phyloP scores from a whole-genome alignment of 352 stramenopile species.

The Phytophthora agathidicida region DNA sequence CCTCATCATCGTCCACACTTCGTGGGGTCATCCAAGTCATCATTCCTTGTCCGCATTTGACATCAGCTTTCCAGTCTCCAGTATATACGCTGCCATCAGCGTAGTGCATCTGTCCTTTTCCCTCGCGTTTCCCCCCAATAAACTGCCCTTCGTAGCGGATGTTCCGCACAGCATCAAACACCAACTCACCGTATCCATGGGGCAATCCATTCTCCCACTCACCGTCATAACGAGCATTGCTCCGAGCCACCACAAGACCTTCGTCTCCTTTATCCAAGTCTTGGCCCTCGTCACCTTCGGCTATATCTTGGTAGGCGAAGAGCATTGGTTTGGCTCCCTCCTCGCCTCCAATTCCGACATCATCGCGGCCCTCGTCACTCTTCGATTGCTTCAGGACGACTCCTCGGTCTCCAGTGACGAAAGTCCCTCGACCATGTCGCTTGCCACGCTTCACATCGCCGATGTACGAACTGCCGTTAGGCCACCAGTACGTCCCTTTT shows the following conservation, averaged over 20 bases:
- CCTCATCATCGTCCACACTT: constrained; percentile 3
- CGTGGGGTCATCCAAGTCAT: constrained; percentile 72
- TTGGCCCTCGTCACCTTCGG: constrained; percentile 3
- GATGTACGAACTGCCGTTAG: constrained; percentile 83
- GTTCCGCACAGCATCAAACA: constrained; percentile 68
- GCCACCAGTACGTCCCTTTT: constrained; percentile 71
- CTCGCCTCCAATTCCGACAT: background rate
- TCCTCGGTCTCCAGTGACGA: constrained; percentile 46
- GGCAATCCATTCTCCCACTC: constrained; percentile 76
- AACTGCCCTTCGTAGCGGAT: constrained; percentile 71
- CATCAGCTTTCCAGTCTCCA: constrained; percentile 72
- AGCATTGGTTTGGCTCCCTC: constrained; percentile 19
- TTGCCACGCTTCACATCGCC: constrained; percentile 71
- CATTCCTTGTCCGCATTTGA: constrained; percentile 72
- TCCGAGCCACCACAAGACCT: constrained; percentile 36
- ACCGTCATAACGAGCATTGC: constrained; percentile 77
- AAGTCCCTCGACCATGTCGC: constrained; percentile 79
- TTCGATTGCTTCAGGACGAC: constrained; percentile 7
- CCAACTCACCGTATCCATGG: constrained; percentile 70
- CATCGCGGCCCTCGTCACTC: background rate
- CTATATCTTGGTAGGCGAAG: constrained; percentile 35
- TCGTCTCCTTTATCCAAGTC: background rate
- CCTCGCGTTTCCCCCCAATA: constrained; percentile 52
- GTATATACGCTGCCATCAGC: constrained; percentile 67
- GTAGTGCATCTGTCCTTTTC: constrained; percentile 71